phyloP scores from a whole-genome alignment of 1,139 yeast species.

The Blastobotrys illinoisensis region DNA sequence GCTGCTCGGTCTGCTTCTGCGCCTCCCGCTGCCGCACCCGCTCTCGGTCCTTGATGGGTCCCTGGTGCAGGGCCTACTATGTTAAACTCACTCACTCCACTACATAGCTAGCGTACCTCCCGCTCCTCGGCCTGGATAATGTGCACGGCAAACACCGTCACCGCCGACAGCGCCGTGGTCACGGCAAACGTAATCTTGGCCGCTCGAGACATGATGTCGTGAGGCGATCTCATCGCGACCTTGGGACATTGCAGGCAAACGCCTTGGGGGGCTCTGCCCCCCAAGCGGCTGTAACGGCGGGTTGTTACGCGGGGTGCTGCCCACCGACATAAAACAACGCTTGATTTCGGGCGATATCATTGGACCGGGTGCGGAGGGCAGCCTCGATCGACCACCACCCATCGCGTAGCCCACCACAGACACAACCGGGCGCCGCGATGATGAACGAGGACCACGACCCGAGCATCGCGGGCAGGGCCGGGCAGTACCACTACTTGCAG shows the following conservation, averaged over 20 bases:
- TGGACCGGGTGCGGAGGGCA: background rate
- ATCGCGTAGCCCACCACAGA: background rate
- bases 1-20: conserved; percentile 34
- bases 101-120: conserved; percentile 27
- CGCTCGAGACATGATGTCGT: conserved; percentile 56
- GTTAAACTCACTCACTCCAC: conserved; percentile 12
- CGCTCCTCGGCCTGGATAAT: conserved; percentile 62
- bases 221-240: background rate
- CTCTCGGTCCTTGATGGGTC: conserved; percentile 73
- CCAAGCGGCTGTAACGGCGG: background rate
- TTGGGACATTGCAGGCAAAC: background rate
- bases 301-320: background rate
- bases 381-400: background rate
- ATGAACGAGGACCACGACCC: too few relatives aligned
- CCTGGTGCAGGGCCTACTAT: conserved; percentile 55
- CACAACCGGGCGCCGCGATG: too few relatives aligned
- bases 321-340: background rate
- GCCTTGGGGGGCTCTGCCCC: too few relatives aligned
- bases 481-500: conserved; percentile 20
- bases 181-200: conserved; percentile 63
- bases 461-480: background rate
- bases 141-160: conserved; percentile 62
- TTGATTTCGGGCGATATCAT: background rate
- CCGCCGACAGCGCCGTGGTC: conserved; percentile 51
- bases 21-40: conserved; percentile 43